Evolutionary conservation across 2,329 filamentous ascomycete species (phyloP).

Genomic region (Tolypocladium ophioglossoides): DNA sequence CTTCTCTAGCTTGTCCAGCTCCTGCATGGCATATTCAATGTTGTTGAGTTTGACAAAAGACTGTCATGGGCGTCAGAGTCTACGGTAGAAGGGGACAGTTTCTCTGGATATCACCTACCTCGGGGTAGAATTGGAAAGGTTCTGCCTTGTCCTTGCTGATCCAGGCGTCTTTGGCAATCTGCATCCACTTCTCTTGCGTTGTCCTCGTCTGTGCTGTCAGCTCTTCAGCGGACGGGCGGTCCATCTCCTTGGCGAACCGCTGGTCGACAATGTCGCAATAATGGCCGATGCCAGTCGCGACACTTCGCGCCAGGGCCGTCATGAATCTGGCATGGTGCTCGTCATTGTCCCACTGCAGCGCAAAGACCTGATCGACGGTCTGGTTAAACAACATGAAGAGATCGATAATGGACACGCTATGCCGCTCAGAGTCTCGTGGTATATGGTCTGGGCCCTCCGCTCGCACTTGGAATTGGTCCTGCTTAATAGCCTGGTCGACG

Average conservation of each 20-base stretch:
- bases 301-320: slow-evolving; percentile 80
- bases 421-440: slow-evolving; percentile 68
- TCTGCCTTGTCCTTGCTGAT: slow-evolving; percentile 86
- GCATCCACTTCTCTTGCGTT: slow-evolving; percentile 85
- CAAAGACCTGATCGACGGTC: slow-evolving; percentile 74
- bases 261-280: slow-evolving; percentile 90
- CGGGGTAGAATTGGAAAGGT: slow-evolving; percentile 91
- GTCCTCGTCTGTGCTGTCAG: slow-evolving; percentile 67
- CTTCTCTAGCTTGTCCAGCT: slow-evolving; percentile 82
- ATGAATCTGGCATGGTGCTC: slow-evolving; percentile 94
- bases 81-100: background rate
- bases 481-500: slow-evolving; percentile 83
- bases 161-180: slow-evolving; percentile 89
- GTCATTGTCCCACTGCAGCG: slow-evolving; percentile 87
- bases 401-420: slow-evolving; percentile 89
- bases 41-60: slow-evolving; percentile 98
- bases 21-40: slow-evolving; percentile 85
- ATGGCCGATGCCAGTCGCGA: slow-evolving; percentile 69
- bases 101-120: slow-evolving; percentile 44
- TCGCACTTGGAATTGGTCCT: slow-evolving; percentile 75
- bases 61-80: slow-evolving; percentile 34
- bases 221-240: slow-evolving; percentile 79
- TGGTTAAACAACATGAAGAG: slow-evolving; percentile 92
- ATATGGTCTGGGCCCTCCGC: slow-evolving; percentile 51
- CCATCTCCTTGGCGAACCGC: slow-evolving; percentile 84